A percentile compares a stretch with the other conserved stretches of the same genome.
phyloP scores from a whole-genome alignment of 768 basidiomycete genomes.

The Amanita pseudoporphyria region DNA sequence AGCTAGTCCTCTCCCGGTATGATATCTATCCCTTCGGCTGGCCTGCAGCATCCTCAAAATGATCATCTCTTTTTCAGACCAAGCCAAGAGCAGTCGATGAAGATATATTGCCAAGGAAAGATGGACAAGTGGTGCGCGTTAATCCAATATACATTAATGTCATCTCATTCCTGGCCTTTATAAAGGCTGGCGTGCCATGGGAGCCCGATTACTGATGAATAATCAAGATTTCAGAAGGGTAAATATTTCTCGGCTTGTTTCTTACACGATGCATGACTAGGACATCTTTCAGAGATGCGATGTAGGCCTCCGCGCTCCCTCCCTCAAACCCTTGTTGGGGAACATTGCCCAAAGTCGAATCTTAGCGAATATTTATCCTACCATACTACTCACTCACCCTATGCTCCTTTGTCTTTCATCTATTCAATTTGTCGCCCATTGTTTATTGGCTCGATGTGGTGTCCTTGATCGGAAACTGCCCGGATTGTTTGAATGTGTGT shows the following conservation, averaged over 20 bases:
- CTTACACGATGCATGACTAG: too few species aligned
- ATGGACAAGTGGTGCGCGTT: neutral
- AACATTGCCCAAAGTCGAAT: too few species aligned
- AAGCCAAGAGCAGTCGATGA: conserved; percentile 10
- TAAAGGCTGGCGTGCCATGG: neutral
- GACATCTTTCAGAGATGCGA: too few species aligned
- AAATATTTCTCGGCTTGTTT: too few species aligned
- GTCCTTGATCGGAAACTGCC: too few species aligned
- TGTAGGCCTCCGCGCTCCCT: too few species aligned
- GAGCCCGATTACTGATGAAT: too few species aligned
- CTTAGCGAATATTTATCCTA: neutral
- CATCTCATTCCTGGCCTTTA: neutral
- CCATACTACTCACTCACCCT: neutral
- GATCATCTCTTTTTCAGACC: conserved; percentile 7
- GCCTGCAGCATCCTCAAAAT: conserved; percentile 5
- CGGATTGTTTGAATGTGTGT: too few species aligned
- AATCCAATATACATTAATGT: neutral
- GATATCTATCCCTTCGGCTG: neutral
- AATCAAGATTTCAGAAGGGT: too few species aligned
- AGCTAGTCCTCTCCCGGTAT: conserved; percentile 11
- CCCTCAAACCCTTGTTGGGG: too few species aligned
- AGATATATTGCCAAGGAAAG: conserved; percentile 1
- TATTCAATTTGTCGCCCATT: neutral
- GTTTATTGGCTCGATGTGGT: neutral
- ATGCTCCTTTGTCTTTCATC: neutral